Base-by-base conservation (phyloP, 2,329 filamentous ascomycete species). In the Metarhizium brunneum region DNA sequence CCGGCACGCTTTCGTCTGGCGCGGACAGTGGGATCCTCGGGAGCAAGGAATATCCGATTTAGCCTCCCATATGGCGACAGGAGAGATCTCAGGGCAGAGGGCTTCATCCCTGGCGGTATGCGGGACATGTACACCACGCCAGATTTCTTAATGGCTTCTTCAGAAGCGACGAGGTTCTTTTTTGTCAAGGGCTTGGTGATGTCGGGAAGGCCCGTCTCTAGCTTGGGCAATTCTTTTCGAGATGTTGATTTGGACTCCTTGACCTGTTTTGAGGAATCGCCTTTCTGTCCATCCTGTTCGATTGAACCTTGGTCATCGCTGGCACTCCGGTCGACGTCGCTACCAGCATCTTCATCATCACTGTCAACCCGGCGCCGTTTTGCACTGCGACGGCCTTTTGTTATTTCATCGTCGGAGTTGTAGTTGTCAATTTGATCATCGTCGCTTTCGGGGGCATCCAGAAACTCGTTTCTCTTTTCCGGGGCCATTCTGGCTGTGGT, bases 101-200 rank as follows among this genome's bases (percentile, higher is more conserved):
- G 88, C 65, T 91, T 92, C 88, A 95, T 94, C 71, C 92, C 95
- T 0, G 90, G 90, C 4, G 90, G 90, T 59, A 94, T 83, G 57
- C 90, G 84, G 4, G 88, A 92, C 59, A 95, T 78, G 72, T 94
- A 95, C 58, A 94, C 77, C 13, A 95, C 87, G 59, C 90, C 90
- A 0, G 88, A 90, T 67, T 85, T 87, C 62, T 82, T 83, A 57
- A 87, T 78, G 25, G 84, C 83, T 40, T 80, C 79, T 59, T 84
- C 81, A 11, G 83, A 81, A 5, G 78, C 77, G 43, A 86, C 80
- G 51, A 88, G 80, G 66, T 88, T 87, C 72, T 87, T 85, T 67
- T 86, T 83, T 47, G 80, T 76, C 57, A 87, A 71, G 45, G 79
- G 74, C 61, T 77, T 80, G 53, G 79, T 75, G 55, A 80, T 66